These are phyloP conservation scores for Colletotrichum paranaense DNA, from an alignment of 2,329 filamentous ascomycete genomes.

Conservation along the genomic window DNA sequence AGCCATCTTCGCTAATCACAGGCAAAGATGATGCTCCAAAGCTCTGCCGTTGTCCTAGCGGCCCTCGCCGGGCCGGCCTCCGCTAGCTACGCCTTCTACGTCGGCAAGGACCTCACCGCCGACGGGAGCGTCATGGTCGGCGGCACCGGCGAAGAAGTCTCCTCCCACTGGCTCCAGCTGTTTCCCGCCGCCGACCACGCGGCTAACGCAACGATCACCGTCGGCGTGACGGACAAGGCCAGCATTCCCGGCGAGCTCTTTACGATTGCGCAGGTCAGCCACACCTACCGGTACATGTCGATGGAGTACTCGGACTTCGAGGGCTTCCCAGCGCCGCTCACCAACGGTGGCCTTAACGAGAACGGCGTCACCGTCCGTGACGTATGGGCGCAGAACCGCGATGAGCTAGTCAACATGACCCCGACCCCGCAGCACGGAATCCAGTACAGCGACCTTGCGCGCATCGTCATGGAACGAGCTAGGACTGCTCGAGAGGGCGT, in stretches of 20 bases:
- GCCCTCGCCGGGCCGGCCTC: conserved; percentile 34
- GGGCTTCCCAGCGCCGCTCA: conserved; percentile 54
- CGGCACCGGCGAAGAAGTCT: conserved; percentile 59
- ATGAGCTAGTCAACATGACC: conserved; percentile 52
- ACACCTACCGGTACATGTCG: conserved; percentile 42
- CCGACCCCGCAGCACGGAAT: conserved; percentile 52
- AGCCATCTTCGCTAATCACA: neutral
- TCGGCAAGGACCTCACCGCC: conserved; percentile 56
- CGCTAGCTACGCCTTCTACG: conserved; percentile 61
- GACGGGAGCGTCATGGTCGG: conserved; percentile 56
- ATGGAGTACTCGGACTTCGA: conserved; percentile 51
- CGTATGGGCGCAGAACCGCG: conserved; percentile 52
- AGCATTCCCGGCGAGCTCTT: conserved; percentile 45
- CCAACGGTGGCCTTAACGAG: conserved; percentile 56
- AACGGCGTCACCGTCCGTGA: conserved; percentile 53
- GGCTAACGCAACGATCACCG: conserved; percentile 53
- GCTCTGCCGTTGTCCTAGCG: conserved; percentile 23
- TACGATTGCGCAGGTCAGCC: conserved; percentile 40
- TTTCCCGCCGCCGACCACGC: conserved; percentile 54
- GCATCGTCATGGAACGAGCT: conserved; percentile 53
- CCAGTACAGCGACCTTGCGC: conserved; percentile 54
- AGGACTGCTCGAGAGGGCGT: conserved; percentile 53
- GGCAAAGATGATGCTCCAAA: conserved; percentile 24
- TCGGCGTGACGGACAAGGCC: conserved; percentile 54
- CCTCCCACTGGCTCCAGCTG: conserved; percentile 58